These are phyloP conservation scores for Cyclocybe aegerita DNA, from an alignment of 768 basidiomycete genomes.

Conservation along the genomic window DNA sequence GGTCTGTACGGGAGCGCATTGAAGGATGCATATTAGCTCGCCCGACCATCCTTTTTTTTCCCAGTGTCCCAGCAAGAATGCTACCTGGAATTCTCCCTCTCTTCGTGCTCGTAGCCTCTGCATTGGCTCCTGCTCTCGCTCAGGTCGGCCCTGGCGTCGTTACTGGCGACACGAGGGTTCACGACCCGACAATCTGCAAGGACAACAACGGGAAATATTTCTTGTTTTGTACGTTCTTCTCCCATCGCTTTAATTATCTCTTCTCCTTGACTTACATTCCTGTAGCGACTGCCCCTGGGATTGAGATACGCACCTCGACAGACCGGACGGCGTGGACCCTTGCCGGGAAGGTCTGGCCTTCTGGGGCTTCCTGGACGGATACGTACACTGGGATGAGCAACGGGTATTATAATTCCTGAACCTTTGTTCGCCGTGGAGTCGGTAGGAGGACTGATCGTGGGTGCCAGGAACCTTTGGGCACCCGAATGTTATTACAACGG, in stretches of 20 bases:
- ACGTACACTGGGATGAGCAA: conserved; percentile 46
- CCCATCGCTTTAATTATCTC: neutral
- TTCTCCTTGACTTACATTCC: neutral
- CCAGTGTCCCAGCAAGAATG: too few relatives aligned
- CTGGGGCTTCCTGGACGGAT: conserved; percentile 51
- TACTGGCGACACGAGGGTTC: conserved; percentile 41
- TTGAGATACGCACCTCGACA: conserved; percentile 49
- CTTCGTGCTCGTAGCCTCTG: conserved; percentile 17
- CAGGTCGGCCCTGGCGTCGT: conserved; percentile 36
- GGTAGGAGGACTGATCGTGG: neutral
- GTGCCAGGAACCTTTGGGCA: conserved; percentile 36
- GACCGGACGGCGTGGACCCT: conserved; percentile 48
- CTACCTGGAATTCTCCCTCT: too few relatives aligned
- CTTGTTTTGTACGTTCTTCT: conserved; percentile 39
- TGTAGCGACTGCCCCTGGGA: conserved; percentile 42
- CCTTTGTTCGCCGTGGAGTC: neutral
- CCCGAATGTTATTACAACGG: conserved; percentile 35
- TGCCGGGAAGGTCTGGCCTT: conserved; percentile 46
- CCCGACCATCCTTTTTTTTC: too few relatives aligned
- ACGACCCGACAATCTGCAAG: conserved; percentile 52
- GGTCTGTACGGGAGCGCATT: too few relatives aligned
- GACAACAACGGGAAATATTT: conserved; percentile 46
- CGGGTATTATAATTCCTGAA: conserved; percentile 26
- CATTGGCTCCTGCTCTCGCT: conserved; percentile 18
- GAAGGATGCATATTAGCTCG: too few relatives aligned